Evolutionary conservation across 345 rosid species (phyloP).

Genomic region (Eucalyptus pauciflora): DNA sequence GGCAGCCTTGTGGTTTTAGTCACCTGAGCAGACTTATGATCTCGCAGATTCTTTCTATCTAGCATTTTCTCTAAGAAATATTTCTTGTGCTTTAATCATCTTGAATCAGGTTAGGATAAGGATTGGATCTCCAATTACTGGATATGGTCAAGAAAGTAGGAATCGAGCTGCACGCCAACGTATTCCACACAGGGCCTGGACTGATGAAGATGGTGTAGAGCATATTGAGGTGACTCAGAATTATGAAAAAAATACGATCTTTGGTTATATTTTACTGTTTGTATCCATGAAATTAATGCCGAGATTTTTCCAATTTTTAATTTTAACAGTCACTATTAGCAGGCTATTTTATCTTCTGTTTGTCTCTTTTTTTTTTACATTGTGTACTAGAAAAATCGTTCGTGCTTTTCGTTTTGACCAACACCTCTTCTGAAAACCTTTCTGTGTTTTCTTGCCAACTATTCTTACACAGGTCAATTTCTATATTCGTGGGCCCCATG

Average conservation of each 20-base stretch:
- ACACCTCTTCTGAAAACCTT: not conserved
- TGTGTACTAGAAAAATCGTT: not conserved
- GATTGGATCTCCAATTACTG: constrained; percentile 94
- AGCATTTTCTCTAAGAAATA: not conserved
- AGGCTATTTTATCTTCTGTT: not conserved
- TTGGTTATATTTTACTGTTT: not conserved
- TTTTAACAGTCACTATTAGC: not conserved
- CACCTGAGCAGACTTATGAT: not conserved
- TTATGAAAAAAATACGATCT: not conserved
- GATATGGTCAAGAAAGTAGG: constrained; percentile 93
- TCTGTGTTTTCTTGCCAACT: not conserved
- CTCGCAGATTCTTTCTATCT: not conserved
- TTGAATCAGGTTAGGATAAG: constrained; percentile 71
- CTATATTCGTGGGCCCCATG: constrained; percentile 85
- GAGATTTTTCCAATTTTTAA: not conserved
- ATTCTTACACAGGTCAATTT: constrained; percentile 47
- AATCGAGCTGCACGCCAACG: constrained; percentile 97
- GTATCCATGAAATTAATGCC: not conserved
- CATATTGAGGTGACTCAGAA: constrained; percentile 54
- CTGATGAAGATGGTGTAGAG: constrained; percentile 95
- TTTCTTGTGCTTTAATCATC: not conserved
- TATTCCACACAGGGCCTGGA: constrained; percentile 62
- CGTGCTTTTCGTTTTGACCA: not conserved
- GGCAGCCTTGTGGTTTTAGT: not conserved
- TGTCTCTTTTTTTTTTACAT: not conserved